Percentiles rank a stretch among this genome's conserved stretches.
These are phyloP conservation scores for Phytopythium oedochilum DNA, from an alignment of 352 stramenopile species.

Conservation along the genomic window DNA sequence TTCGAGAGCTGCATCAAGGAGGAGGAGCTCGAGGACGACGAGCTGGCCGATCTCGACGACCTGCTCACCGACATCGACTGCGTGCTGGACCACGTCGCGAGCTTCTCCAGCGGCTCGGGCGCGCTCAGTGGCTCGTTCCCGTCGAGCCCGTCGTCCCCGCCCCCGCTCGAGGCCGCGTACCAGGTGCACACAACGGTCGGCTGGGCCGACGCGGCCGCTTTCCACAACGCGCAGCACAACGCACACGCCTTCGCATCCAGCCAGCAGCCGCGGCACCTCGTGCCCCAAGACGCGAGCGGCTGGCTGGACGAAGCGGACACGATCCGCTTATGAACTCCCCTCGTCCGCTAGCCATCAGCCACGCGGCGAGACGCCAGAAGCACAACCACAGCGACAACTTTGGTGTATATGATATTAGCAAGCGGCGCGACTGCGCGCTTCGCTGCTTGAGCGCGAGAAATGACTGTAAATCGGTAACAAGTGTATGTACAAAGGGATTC, in stretches of 20 bases:
- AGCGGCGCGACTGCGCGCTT: background rate
- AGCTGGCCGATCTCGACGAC: slow-evolving; percentile 29
- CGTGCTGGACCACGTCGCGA: slow-evolving; percentile 42
- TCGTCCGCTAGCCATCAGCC: background rate
- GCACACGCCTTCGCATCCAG: background rate
- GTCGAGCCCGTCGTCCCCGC: slow-evolving; percentile 3
- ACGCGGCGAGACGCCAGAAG: background rate
- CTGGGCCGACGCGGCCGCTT: background rate
- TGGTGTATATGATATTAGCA: slow-evolving; percentile 1
- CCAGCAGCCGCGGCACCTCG: background rate
- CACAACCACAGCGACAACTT: background rate
- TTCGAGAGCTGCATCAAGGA: slow-evolving; percentile 12
- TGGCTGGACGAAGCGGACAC: slow-evolving; percentile 5
- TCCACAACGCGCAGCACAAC: background rate
- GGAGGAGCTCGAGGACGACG: slow-evolving; percentile 10
- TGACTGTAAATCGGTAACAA: slow-evolving; percentile 3
- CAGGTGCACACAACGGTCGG: slow-evolving; percentile 6
- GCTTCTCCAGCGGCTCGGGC: slow-evolving; percentile 30
- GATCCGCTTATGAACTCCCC: slow-evolving; percentile 6
- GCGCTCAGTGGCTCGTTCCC: background rate
- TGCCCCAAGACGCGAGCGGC: background rate
- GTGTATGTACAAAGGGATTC: background rate
- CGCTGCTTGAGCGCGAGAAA: background rate
- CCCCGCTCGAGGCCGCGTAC: slow-evolving; percentile 3
- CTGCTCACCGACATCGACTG: slow-evolving; percentile 45